Conservation (phyloP, 352 stramenopile species). For the Phytophthora pinifolia region DNA sequence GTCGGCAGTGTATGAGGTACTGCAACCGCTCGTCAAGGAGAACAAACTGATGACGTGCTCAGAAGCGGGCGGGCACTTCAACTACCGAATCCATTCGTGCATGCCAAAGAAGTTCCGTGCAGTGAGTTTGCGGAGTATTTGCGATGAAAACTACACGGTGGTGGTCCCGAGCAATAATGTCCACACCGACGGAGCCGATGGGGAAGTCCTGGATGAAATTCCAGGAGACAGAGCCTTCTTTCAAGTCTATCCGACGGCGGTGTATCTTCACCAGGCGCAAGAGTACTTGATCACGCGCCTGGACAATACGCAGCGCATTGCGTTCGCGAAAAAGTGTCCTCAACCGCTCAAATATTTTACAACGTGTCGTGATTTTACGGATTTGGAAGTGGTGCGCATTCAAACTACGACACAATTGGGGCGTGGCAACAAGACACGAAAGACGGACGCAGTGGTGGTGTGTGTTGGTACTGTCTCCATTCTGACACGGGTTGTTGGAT, state of each 20-base stretch:
- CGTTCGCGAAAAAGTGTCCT: constrained; percentile 60
- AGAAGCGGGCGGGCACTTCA: constrained; percentile 31
- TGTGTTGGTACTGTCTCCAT: constrained; percentile 79
- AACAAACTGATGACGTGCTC: constrained; percentile 45
- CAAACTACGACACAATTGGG: constrained; percentile 26
- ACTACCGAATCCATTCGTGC: constrained; percentile 61
- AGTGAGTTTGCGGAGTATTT: constrained; percentile 72
- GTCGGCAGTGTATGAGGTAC: constrained; percentile 15
- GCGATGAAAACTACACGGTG: constrained; percentile 61
- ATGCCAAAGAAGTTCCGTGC: constrained; percentile 56
- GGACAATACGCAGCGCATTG: constrained; percentile 68
- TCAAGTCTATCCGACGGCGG: constrained; percentile 89
- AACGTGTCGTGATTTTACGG: constrained; percentile 79
- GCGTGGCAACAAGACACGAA: neutral
- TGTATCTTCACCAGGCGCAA: constrained; percentile 91
- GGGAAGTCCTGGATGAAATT: constrained; percentile 83
- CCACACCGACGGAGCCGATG: constrained; percentile 23
- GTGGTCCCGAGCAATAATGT: constrained; percentile 60
- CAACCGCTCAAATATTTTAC: constrained; percentile 89
- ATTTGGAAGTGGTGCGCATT: constrained; percentile 85
- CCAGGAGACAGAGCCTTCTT: constrained; percentile 89
- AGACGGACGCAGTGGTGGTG: constrained; percentile 30
- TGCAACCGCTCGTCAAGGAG: constrained; percentile 35
- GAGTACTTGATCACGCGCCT: constrained; percentile 91
- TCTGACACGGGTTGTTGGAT: constrained; percentile 82